Evolutionary conservation across 805 yeast species (phyloP).

Genomic region (Saccharomyces eubayanus): DNA sequence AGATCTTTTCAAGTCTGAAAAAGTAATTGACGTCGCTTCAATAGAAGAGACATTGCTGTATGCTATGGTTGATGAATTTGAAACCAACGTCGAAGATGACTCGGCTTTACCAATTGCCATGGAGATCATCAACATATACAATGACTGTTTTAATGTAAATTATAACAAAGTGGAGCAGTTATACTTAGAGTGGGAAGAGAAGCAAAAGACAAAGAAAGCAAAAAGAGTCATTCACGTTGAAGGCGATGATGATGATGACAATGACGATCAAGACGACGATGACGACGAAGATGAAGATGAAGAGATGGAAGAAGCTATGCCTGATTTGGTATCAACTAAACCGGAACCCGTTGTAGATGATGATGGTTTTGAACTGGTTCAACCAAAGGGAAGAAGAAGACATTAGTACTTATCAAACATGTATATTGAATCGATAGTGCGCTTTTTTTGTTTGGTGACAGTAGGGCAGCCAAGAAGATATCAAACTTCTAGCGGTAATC

Average conservation of each 20-base stretch:
- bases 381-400: constrained; percentile 54
- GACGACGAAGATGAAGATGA: constrained; percentile 39
- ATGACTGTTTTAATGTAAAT: constrained; percentile 47
- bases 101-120: constrained; percentile 70
- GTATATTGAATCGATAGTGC: not conserved
- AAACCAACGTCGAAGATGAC: constrained; percentile 79
- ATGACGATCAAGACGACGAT: constrained; percentile 40
- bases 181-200: constrained; percentile 52
- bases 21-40: constrained; percentile 62
- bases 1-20: constrained; percentile 59
- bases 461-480: not conserved
- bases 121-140: constrained; percentile 55
- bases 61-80: constrained; percentile 95
- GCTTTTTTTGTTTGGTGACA: no score
- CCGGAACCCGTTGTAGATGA: constrained; percentile 71
- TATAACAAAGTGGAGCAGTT: constrained; percentile 50
- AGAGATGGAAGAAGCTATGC: constrained; percentile 37
- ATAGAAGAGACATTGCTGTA: constrained; percentile 79
- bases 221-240: constrained; percentile 36
- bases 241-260: constrained; percentile 60
- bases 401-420: constrained; percentile 5
- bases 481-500: not conserved
- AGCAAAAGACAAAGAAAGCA: constrained; percentile 34
- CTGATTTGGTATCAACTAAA: constrained; percentile 25
- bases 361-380: constrained; percentile 89